These are phyloP conservation scores for Phytophthora pisi DNA, from an alignment of 352 stramenopile species.

Conservation along the genomic window DNA sequence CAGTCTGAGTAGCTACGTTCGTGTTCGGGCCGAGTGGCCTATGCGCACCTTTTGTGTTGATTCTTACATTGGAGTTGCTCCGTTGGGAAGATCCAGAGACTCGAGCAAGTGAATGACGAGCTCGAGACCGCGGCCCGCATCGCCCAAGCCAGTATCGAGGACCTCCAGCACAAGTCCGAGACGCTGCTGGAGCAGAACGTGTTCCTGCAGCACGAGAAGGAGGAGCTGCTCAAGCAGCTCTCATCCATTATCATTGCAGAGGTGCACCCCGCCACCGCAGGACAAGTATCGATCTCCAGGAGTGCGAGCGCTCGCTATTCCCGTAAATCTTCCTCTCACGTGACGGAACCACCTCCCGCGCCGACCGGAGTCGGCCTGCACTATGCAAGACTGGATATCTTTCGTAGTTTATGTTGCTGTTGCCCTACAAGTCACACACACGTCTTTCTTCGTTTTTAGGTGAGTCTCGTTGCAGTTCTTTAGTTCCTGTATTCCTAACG, in stretches of 20 bases:
- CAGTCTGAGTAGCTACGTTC: too few species aligned
- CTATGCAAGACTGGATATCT: too few species aligned
- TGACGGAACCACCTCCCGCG: slow-evolving; percentile 22
- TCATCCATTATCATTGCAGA: slow-evolving; percentile 37
- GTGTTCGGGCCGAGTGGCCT: too few species aligned
- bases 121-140: slow-evolving; percentile 69
- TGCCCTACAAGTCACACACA: too few species aligned
- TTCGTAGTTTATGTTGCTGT: too few species aligned
- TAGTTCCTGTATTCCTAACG: too few species aligned
- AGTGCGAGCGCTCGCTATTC: slow-evolving; percentile 32
- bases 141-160: slow-evolving; percentile 59
- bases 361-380: too few species aligned
- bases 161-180: slow-evolving; percentile 66
- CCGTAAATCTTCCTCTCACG: slow-evolving; percentile 34
- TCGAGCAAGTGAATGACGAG: slow-evolving; percentile 77
- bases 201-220: slow-evolving; percentile 72
- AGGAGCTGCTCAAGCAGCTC: slow-evolving; percentile 50
- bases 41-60: too few species aligned
- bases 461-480: too few species aligned
- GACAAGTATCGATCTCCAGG: slow-evolving; percentile 9
- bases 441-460: too few species aligned
- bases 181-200: slow-evolving; percentile 65
- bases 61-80: too few species aligned
- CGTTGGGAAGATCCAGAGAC: slow-evolving; percentile 53
- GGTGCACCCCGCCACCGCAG: slow-evolving; percentile 34